Evolutionary conservation across 2,329 filamentous ascomycete genomes (phyloP), one percentile per base, ranked within the genome.

Genomic region (Neopestalotiopsis clavispora): DNA sequence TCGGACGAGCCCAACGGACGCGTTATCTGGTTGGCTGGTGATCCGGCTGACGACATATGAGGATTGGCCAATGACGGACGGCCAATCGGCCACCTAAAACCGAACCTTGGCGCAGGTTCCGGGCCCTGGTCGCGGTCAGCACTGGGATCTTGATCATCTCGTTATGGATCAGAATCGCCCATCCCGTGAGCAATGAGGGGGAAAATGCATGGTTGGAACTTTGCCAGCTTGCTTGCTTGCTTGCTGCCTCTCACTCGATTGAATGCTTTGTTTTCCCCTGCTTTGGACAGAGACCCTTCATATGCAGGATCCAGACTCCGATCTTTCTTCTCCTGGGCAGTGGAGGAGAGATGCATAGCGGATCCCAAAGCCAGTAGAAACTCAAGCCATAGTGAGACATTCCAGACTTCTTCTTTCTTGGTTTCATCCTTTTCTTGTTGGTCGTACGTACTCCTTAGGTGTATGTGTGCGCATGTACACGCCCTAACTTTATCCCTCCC

Each of bases 41-140:
- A 40, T 64, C 20, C 40, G 61, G 61, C 23, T 64, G 61, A 52
- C 61, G 61, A 64, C 40, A 64, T 52, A 42, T 32, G 34, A 42
- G 61, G 38, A n/a, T 23, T 28, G 23, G 20, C 61, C 61, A 64
- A 64, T 49, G 9, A 49, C 14, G 40, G 40, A 10, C n/a, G 17
- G 45, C 28, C 61, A 49, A 64, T 64, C 38, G 17, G 23, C 23
- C 32, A 20, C 40, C 40, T 49, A n/a, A 64, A 64, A 49, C 10
- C 40, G 20, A 30, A 52, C 45, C 34, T 34, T 62, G 23, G 58
- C 59, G 32, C 20, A 62, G 59, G 59, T 62, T 34, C 32, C 30
- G 30, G 30, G 17, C 59, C 56, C 57, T 59, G 23, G 23, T 34
- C 57, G 30, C 23, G 57, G 13, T 59, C 57, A 23, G 13, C 30